A percentile compares a stretch with the other conserved stretches of the same genome.
These are phyloP conservation scores for Monosporozyma yasuniensis DNA, from an alignment of 805 yeast genomes.

Conservation along the genomic window DNA sequence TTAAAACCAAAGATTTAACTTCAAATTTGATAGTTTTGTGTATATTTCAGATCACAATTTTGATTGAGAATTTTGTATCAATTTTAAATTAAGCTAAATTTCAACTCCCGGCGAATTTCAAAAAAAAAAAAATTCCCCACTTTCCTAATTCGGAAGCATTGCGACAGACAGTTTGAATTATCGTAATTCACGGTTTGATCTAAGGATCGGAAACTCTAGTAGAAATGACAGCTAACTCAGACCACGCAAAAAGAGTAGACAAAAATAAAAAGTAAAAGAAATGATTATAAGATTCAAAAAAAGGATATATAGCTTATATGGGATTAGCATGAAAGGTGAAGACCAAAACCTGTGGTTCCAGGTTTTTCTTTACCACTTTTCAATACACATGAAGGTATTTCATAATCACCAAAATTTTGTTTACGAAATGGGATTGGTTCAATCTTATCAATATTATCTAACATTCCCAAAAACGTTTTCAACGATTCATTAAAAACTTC, in stretches of 20 bases:
- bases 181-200: not conserved
- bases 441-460: conserved; percentile 6
- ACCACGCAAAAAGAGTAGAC: no score
- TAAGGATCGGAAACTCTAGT: no score
- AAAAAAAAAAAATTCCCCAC: not conserved
- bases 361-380: conserved; percentile 13
- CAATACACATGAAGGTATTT: conserved; percentile 8
- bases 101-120: not conserved
- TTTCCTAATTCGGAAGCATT: not conserved
- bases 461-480: not conserved
- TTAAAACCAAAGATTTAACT: not conserved
- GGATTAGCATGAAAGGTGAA: no score
- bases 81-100: not conserved
- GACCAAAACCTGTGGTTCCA: no score
- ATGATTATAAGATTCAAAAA: no score
- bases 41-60: not conserved
- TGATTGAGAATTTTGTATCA: not conserved
- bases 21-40: not conserved
- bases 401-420: conserved; percentile 18
- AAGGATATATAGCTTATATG: no score
- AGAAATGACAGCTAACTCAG: no score
- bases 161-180: not conserved
- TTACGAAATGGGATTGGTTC: conserved; percentile 13
- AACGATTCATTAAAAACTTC: conserved; percentile 2
- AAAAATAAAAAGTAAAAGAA: no score